Percentiles rank a stretch among this genome's conserved stretches.
Evolutionary conservation across 75 land plant species (phyloP).

Genomic region (Chamaecyparis obtusa): DNA sequence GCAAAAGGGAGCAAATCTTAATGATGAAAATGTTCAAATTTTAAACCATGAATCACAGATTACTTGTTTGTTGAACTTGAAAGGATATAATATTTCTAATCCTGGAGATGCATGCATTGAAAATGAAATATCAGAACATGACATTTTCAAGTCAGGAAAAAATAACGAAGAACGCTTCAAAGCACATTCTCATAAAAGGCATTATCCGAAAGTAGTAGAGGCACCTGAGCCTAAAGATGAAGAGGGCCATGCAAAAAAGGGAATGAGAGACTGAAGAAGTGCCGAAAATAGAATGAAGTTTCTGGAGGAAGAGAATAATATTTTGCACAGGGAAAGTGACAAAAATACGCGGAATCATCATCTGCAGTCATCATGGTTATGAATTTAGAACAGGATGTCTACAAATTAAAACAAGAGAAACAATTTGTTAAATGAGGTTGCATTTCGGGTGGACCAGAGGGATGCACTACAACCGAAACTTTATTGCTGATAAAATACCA

Average conservation of each 20-base stretch:
- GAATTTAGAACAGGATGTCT: conserved; percentile 41
- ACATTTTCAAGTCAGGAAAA: not conserved
- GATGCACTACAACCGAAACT: conserved; percentile 56
- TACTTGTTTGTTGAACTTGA: not conserved
- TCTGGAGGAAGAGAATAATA: conserved; percentile 35
- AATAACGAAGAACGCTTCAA: too few relatives aligned
- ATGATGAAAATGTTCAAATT: not conserved
- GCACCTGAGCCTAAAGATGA: too few relatives aligned
- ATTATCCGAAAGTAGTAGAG: too few relatives aligned
- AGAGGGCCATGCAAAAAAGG: too few relatives aligned
- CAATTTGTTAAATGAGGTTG: conserved; percentile 39
- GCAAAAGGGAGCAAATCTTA: not conserved
- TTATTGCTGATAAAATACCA: too few relatives aligned
- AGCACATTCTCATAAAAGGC: too few relatives aligned
- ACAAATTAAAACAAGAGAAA: conserved; percentile 27
- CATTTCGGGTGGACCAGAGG: conserved; percentile 36
- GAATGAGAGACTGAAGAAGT: conserved; percentile 35
- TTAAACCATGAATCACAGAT: not conserved
- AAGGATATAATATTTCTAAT: not conserved
- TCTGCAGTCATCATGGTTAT: conserved; percentile 29
- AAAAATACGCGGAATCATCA: conserved; percentile 28
- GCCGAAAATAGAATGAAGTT: conserved; percentile 25
- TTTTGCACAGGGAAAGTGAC: conserved; percentile 36
- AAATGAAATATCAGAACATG: not conserved
- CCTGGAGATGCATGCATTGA: conserved; percentile 7